These are phyloP conservation scores for Mycosphaerella arachidis DNA, from an alignment of 2,329 filamentous ascomycete species.

Conservation along the genomic window DNA sequence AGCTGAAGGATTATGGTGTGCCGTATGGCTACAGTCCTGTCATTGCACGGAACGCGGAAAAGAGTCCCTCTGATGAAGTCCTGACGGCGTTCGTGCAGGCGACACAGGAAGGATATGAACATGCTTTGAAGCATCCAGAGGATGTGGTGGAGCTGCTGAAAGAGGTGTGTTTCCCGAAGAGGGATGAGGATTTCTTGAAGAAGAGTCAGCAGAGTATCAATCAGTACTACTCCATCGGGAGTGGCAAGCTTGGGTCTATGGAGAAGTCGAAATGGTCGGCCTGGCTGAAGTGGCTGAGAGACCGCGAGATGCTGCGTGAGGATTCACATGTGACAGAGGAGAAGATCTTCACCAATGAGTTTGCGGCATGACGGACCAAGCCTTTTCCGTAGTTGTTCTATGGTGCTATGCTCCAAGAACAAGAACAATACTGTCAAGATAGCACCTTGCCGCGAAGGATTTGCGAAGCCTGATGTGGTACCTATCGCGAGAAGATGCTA, in stretches of 20 bases:
- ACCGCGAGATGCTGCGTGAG: conserved; percentile 6
- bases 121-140: conserved; percentile 21
- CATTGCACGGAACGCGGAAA: conserved; percentile 26
- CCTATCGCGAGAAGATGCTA: background rate
- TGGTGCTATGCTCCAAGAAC: too few relatives aligned
- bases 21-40: conserved; percentile 34
- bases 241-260: conserved; percentile 11
- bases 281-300: conserved; percentile 15
- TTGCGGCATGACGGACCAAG: background rate
- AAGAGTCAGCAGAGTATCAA: conserved; percentile 30
- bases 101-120: conserved; percentile 28
- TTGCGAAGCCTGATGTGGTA: background rate
- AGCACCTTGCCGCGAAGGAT: background rate
- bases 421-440: background rate
- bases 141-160: conserved; percentile 17
- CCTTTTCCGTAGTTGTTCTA: background rate
- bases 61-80: conserved; percentile 15
- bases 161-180: conserved; percentile 17
- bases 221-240: conserved; percentile 26
- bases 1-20: conserved; percentile 25
- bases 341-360: conserved; percentile 16
- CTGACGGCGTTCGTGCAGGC: conserved; percentile 27
- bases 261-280: conserved; percentile 12
- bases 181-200: conserved; percentile 24
- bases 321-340: conserved; percentile 6